Evolutionary conservation across 1,284 basidiomycete species (phyloP), one percentile per base, ranked within the genome.

Genomic region (Phylloporus gajari): DNA sequence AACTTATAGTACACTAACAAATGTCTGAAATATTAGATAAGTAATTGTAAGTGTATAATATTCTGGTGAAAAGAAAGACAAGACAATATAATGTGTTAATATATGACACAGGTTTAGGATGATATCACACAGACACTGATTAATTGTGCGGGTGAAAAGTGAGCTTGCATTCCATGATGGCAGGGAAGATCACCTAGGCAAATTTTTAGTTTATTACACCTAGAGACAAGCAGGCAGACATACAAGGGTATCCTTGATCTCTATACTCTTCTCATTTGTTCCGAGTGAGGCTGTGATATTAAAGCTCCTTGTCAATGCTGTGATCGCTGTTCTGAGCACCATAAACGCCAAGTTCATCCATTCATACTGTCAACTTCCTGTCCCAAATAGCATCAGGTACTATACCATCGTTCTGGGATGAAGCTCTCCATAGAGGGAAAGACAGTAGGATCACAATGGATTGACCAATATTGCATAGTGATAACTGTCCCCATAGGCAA

Each of bases 211-310:
- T 68, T 44, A 19, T 53, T 6, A 35, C 13, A 44, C 21, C 21
- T 35, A 68, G 42, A 23, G 62, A 35, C 40, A 38, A 30, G 42
- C 44, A 30, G 17, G 23, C 30, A 70, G 11, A 86, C 91, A 82
- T 76, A 94, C 93, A 82, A 94, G 94, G 79, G 91, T 91, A 79
- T 94, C 93, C 79, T 88, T 88, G 75, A 93, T 90, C 71, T 90
- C 90, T 93, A 94, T 94, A 75, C 88, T 92, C 77, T 81, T 84
- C 77, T 91, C 91, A 69, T 90, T 92, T 44, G 93, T 94, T 81
- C 93, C 91, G 4, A 83, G 78, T 3, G 91, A 87, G 27, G 92
- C 88, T 8, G 85, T 79, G 71, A 94, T 82, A 66, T 91, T 87
- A 75, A 94, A 93, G 79, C 92, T 93, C 74, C 88, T 85, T n/a